Conservation (phyloP, 805 yeast genomes). For the Myxozyma lipomycoides region DNA sequence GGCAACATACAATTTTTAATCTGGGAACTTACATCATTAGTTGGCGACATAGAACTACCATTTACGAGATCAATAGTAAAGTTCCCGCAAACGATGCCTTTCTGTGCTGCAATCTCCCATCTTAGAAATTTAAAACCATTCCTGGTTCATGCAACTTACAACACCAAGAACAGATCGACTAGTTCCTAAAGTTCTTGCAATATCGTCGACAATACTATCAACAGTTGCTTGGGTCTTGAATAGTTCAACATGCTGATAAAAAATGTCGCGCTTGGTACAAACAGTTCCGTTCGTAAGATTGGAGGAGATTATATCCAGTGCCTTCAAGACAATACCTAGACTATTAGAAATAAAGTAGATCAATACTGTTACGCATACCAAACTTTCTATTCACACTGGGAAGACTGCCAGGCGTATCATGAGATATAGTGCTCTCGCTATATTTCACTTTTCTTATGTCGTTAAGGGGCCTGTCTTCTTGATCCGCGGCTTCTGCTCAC, state of each 20-base stretch:
- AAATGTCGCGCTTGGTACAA: constrained; percentile 52
- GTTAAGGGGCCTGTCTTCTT: too few relatives aligned
- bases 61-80: constrained; percentile 9
- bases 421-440: neutral
- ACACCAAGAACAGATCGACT: constrained; percentile 43
- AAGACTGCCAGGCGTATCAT: neutral
- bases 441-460: too few relatives aligned
- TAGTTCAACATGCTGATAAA: constrained; percentile 53
- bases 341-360: neutral
- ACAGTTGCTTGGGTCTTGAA: constrained; percentile 47
- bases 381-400: neutral
- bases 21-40: neutral
- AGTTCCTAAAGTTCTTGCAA: constrained; percentile 42
- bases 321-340: constrained; percentile 10
- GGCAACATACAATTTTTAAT: neutral
- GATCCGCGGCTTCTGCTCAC: too few relatives aligned
- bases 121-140: neutral
- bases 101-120: constrained; percentile 23
- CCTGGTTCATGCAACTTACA: constrained; percentile 24
- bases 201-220: constrained; percentile 40
- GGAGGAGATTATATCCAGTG: constrained; percentile 17
- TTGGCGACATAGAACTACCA: neutral
- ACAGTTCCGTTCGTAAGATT: constrained; percentile 2
- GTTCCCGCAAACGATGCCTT: constrained; percentile 22
- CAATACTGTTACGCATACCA: neutral